These are phyloP conservation scores for Bipolaris zeicola DNA, from an alignment of 2,329 filamentous ascomycete species.

Conservation along the genomic window DNA sequence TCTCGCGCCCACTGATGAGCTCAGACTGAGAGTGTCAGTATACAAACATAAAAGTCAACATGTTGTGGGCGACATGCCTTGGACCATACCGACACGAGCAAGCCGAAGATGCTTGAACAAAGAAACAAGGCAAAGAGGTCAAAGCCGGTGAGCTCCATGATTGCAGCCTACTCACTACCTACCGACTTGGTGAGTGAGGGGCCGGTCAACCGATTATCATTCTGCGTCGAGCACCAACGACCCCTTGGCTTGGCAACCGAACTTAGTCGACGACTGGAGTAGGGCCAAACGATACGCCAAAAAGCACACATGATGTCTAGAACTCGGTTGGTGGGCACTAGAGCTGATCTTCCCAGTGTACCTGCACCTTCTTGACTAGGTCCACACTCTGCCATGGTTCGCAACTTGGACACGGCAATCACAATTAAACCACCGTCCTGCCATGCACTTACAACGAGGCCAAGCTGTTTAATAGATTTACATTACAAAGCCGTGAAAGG, in stretches of 20 bases:
- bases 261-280: background rate
- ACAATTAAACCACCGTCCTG: background rate
- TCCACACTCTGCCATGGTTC: background rate
- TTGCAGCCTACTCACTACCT: background rate
- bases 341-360: too few species aligned
- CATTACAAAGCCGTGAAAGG: background rate
- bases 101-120: conserved; percentile 13
- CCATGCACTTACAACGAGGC: too few species aligned
- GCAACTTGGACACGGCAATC: background rate
- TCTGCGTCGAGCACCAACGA: background rate
- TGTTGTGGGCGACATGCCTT: background rate
- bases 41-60: background rate
- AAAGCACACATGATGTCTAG: background rate
- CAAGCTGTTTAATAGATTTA: background rate
- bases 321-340: background rate
- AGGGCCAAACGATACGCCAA: background rate
- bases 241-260: conserved; percentile 7
- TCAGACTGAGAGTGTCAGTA: conserved; percentile 11
- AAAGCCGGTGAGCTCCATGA: conserved; percentile 16
- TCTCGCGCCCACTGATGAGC: conserved; percentile 14
- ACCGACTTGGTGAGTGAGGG: background rate
- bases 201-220: background rate
- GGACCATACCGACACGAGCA: conserved; percentile 5
- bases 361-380: background rate
- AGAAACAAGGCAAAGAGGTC: conserved; percentile 18